phyloP scores from a whole-genome alignment of 2,329 filamentous ascomycete species.

The Talaromyces sp. region DNA sequence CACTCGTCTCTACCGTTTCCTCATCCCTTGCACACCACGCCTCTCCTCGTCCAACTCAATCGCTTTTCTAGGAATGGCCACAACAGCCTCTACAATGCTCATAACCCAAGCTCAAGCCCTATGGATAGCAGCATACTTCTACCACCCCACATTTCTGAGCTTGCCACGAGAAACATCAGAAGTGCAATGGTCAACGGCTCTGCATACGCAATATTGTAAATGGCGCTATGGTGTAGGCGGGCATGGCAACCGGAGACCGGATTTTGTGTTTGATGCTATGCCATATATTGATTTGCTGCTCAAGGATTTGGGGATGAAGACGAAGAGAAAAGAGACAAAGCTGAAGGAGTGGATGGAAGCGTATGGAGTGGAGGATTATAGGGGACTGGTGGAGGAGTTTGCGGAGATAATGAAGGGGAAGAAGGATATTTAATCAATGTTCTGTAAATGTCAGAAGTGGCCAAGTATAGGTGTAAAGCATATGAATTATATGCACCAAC shows the following conservation, averaged over 20 bases:
- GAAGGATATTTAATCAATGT: background rate
- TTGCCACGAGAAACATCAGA: background rate
- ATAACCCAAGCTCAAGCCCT: slow-evolving; percentile 52
- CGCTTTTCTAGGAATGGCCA: slow-evolving; percentile 49
- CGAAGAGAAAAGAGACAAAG: slow-evolving; percentile 33
- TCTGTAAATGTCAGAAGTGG: background rate
- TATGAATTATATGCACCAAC: background rate
- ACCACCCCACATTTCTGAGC: slow-evolving; percentile 19
- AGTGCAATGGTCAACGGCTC: slow-evolving; percentile 50
- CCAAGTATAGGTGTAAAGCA: background rate
- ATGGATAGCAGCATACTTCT: slow-evolving; percentile 65
- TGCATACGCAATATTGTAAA: slow-evolving; percentile 66
- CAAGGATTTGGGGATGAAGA: slow-evolving; percentile 60
- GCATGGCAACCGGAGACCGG: slow-evolving; percentile 49
- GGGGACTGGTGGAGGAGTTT: slow-evolving; percentile 40
- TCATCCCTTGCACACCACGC: slow-evolving; percentile 42
- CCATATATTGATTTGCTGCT: slow-evolving; percentile 70
- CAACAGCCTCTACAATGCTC: slow-evolving; percentile 45
- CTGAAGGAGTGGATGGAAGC: slow-evolving; percentile 35
- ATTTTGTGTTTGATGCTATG: slow-evolving; percentile 72
- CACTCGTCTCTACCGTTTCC: slow-evolving; percentile 48
- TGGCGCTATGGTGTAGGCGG: slow-evolving; percentile 63
- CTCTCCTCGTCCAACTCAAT: slow-evolving; percentile 39
- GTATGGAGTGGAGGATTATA: slow-evolving; percentile 42
- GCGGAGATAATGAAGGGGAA: background rate